phyloP scores from a whole-genome alignment of 116 monocot species.

The Iris pallida region DNA sequence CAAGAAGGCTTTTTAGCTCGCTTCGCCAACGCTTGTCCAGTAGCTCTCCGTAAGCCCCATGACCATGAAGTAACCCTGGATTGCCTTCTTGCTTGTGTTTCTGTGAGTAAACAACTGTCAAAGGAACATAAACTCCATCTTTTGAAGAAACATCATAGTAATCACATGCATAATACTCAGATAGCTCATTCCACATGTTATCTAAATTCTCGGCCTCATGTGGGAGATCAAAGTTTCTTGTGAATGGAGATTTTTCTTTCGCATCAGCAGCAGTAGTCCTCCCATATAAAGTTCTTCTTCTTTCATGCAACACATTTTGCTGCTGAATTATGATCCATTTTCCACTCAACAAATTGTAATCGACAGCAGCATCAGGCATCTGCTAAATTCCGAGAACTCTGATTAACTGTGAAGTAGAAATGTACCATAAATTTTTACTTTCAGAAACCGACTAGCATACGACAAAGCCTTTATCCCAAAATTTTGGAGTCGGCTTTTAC shows the following conservation, averaged over 20 bases:
- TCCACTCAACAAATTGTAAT: slow-evolving; percentile 79
- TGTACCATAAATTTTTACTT: not conserved
- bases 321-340: slow-evolving; percentile 93
- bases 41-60: slow-evolving; percentile 94
- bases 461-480: no score
- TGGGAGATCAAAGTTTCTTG: slow-evolving; percentile 17
- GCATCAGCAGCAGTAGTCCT: slow-evolving; percentile 27
- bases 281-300: slow-evolving; percentile 76
- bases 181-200: slow-evolving; percentile 74
- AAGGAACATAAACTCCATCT: slow-evolving; percentile 61
- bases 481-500: no score
- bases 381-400: slow-evolving; percentile 15
- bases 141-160: slow-evolving; percentile 66
- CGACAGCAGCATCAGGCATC: slow-evolving; percentile 98
- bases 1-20: slow-evolving; percentile 93
- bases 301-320: slow-evolving; percentile 80
- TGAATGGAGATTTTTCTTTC: slow-evolving; percentile 20
- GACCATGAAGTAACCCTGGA: slow-evolving; percentile 87
- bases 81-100: slow-evolving; percentile 70
- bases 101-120: slow-evolving; percentile 77
- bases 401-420: not conserved
- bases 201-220: slow-evolving; percentile 24
- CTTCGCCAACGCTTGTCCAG: slow-evolving; percentile 80
- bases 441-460: not conserved
- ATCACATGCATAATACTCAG: slow-evolving; percentile 92